Percentiles rank a stretch among this genome's conserved stretches.
These are phyloP conservation scores for Mycena amicta DNA, from an alignment of 768 basidiomycete genomes.

Conservation along the genomic window DNA sequence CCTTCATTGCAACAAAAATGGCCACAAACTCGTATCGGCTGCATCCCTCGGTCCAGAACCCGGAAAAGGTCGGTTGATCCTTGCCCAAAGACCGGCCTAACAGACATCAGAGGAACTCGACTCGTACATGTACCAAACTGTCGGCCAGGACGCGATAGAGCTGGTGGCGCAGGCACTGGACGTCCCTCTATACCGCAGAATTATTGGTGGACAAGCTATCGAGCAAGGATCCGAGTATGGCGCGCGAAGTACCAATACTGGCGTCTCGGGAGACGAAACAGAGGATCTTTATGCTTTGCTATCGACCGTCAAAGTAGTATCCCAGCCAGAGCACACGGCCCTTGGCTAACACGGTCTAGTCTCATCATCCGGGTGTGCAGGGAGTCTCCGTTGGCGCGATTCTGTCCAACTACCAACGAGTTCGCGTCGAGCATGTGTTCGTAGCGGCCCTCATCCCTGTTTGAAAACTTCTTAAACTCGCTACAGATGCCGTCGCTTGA, in stretches of 20 bases:
- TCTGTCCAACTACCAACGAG: constrained; percentile 94
- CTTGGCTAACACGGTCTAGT: constrained; percentile 40
- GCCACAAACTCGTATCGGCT: constrained; percentile 85
- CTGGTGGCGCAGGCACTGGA: constrained; percentile 83
- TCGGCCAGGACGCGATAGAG: constrained; percentile 92
- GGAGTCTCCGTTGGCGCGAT: constrained; percentile 96
- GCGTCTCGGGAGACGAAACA: constrained; percentile 86
- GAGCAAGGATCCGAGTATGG: constrained; percentile 90
- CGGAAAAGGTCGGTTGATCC: constrained; percentile 72
- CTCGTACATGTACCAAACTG: constrained; percentile 98
- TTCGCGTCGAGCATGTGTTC: constrained; percentile 97
- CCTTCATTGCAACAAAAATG: constrained; percentile 81
- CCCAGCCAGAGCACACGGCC: background rate
- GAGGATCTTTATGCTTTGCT: constrained; percentile 87
- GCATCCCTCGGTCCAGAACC: constrained; percentile 83
- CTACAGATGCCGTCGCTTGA: constrained; percentile 78
- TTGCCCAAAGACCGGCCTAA: constrained; percentile 23
- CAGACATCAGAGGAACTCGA: constrained; percentile 86
- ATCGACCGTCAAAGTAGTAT: constrained; percentile 69
- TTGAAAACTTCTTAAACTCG: constrained; percentile 1
- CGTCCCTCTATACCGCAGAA: constrained; percentile 80
- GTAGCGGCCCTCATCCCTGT: constrained; percentile 25
- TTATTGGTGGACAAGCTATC: constrained; percentile 81
- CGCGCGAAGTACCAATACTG: constrained; percentile 48
- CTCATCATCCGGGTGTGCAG: constrained; percentile 75